Conservation (phyloP, 495 filamentous ascomycete genomes). For the Podospora sp. region DNA sequence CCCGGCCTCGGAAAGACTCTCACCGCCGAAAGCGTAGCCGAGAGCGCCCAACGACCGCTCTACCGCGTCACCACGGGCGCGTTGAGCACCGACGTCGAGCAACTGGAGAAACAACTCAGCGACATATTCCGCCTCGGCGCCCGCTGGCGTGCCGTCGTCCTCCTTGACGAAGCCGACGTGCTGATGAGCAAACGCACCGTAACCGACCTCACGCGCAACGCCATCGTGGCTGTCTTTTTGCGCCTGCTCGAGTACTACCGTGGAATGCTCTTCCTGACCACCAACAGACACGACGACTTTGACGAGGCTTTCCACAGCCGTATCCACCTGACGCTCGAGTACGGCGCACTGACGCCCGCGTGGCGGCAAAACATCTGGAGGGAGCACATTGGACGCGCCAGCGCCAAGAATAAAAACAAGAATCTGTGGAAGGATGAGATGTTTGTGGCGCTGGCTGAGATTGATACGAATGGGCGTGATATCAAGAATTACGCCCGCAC, state of each 20-base stretch:
- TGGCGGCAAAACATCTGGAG: conserved; percentile 1
- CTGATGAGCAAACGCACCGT: conserved; percentile 31
- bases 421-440: conserved; percentile 4
- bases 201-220: conserved; percentile 23
- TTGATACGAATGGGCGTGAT: conserved; percentile 1
- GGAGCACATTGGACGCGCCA: not conserved
- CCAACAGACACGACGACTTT: conserved; percentile 32
- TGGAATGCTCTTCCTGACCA: conserved; percentile 44
- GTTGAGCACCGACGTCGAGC: conserved; percentile 12
- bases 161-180: conserved; percentile 46
- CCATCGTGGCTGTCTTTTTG: conserved; percentile 42
- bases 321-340: conserved; percentile 48
- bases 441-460: not conserved
- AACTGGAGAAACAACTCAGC: conserved; percentile 11
- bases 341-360: conserved; percentile 19
- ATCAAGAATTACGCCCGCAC: conserved; percentile 6
- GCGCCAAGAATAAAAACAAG: not conserved
- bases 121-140: conserved; percentile 14
- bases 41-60: not conserved
- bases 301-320: conserved; percentile 42
- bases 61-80: conserved; percentile 21
- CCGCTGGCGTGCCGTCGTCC: conserved; percentile 31
- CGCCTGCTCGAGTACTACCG: conserved; percentile 57
- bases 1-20: conserved; percentile 21
- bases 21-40: conserved; percentile 14